Conservation (phyloP, 352 stramenopile species). For the Thalassiosira livingstoniorum region DNA sequence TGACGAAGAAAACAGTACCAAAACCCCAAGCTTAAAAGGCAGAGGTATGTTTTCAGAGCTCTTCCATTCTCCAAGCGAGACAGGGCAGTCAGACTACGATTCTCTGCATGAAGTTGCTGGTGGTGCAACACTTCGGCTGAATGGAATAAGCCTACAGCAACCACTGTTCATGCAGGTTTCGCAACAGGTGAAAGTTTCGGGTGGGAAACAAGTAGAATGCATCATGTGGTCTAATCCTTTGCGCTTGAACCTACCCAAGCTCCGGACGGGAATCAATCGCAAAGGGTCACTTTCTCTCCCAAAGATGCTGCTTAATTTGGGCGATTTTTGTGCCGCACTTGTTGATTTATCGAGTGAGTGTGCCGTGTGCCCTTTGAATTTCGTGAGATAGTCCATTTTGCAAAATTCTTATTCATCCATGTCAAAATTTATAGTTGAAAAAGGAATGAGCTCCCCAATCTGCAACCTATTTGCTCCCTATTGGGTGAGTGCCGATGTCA, state of each 20-base stretch:
- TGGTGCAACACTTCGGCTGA: constrained; percentile 59
- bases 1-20: constrained; percentile 48
- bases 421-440: too few relatives aligned
- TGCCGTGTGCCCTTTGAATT: too few relatives aligned
- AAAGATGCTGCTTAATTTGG: constrained; percentile 37
- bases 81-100: constrained; percentile 14
- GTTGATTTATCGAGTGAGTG: constrained; percentile 55
- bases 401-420: too few relatives aligned
- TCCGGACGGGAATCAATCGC: constrained; percentile 38
- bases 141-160: constrained; percentile 62
- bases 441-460: constrained; percentile 31
- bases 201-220: constrained; percentile 8
- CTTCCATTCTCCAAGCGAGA: constrained; percentile 36
- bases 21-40: constrained; percentile 47
- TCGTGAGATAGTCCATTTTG: too few relatives aligned
- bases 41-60: constrained; percentile 32
- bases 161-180: constrained; percentile 62
- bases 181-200: constrained; percentile 38
- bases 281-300: constrained; percentile 28
- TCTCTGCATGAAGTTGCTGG: constrained; percentile 30
- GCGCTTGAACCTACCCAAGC: constrained; percentile 41
- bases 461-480: constrained; percentile 60
- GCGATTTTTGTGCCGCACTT: constrained; percentile 54
- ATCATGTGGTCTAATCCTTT: constrained; percentile 52
- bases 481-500: too few relatives aligned